Evolutionary conservation across 176 grass and related monocot species (phyloP).

Genomic region (Saccharum officinarum): DNA sequence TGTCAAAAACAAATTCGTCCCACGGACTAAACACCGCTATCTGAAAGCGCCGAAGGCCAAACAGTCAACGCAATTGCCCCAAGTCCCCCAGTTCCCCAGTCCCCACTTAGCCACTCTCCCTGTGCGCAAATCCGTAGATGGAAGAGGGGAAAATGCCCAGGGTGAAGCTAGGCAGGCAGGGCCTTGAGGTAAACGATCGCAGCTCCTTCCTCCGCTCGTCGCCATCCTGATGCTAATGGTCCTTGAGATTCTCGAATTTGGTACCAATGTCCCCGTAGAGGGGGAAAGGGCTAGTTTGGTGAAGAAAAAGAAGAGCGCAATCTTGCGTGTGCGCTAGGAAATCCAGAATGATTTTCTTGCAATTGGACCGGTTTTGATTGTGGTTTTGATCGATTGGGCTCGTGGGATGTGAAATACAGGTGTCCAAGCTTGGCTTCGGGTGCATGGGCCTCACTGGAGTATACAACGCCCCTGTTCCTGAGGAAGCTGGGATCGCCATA

Average conservation of each 20-base stretch:
- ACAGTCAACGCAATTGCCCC: not conserved
- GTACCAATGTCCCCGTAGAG: not conserved
- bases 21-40: too few species aligned
- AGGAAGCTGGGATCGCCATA: conserved; percentile 53
- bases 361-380: not conserved
- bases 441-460: conserved; percentile 78
- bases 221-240: not conserved
- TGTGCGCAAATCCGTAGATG: conserved; percentile 31
- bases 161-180: conserved; percentile 60
- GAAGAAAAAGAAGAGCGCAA: not conserved
- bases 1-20: too few species aligned
- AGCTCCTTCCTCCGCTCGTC: not conserved
- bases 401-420: conserved; percentile 37
- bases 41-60: not conserved
- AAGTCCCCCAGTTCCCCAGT: not conserved
- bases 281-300: not conserved
- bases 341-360: not conserved
- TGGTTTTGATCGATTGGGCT: conserved; percentile 5
- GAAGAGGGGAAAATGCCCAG: conserved; percentile 41
- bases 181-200: conserved; percentile 49
- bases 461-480: conserved; percentile 54
- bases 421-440: conserved; percentile 84
- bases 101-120: too few species aligned
- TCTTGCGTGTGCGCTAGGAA: not conserved
- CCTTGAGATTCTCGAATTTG: not conserved